These are phyloP conservation scores for Colletotrichum sp. DNA, from an alignment of 2,329 filamentous ascomycete species.

Conservation along the genomic window DNA sequence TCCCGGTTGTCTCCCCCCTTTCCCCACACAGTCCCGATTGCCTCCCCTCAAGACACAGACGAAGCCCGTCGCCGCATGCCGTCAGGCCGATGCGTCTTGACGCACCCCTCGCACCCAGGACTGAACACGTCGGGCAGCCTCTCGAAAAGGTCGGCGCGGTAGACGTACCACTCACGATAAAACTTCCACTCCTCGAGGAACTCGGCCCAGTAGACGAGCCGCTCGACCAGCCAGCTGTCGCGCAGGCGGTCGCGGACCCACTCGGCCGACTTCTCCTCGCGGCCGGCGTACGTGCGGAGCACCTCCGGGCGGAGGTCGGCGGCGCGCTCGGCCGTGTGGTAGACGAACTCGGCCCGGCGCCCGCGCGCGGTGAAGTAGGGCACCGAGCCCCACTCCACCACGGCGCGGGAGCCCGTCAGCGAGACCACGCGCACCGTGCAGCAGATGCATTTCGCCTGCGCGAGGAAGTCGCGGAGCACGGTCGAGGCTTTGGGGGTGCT, in stretches of 20 bases:
- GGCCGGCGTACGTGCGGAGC: not conserved
- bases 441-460: conserved; percentile 13
- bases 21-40: not conserved
- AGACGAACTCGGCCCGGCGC: conserved; percentile 17
- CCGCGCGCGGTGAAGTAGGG: conserved; percentile 23
- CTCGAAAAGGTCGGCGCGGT: conserved; percentile 17
- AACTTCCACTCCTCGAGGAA: conserved; percentile 24
- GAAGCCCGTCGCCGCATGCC: conserved; percentile 11
- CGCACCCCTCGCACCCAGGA: conserved; percentile 14
- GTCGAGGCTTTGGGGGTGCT: conserved; percentile 17
- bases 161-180: conserved; percentile 23
- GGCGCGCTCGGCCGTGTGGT: conserved; percentile 18
- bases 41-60: not conserved
- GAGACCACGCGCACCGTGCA: conserved; percentile 22
- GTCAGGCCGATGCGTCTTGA: conserved; percentile 14
- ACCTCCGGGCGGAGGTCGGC: conserved; percentile 18
- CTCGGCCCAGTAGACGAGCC: conserved; percentile 23
- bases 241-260: conserved; percentile 17
- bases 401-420: conserved; percentile 15
- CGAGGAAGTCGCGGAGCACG: conserved; percentile 18
- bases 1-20: not conserved
- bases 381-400: conserved; percentile 20
- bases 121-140: conserved; percentile 16
- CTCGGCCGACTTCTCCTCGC: not conserved
- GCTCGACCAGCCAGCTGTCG: conserved; percentile 24